Base-by-base conservation (phyloP, 768 basidiomycete genomes). In the Phylloporus arenicola region DNA sequence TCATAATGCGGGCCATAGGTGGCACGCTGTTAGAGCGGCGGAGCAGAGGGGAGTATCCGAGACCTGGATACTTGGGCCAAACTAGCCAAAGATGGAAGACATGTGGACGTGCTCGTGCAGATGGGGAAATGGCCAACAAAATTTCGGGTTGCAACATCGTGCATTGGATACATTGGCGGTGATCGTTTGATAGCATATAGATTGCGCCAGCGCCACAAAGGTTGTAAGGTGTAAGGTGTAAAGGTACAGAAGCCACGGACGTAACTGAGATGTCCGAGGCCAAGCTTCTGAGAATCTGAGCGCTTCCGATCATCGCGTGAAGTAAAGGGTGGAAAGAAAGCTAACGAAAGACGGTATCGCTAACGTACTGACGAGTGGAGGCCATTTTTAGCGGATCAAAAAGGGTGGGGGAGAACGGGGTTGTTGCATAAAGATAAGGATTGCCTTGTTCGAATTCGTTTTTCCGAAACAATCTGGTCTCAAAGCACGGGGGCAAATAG, bases 251-350 rank as follows among this genome's bases (percentile, higher is more conserved):
- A 66, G 67, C 52, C 55, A 66, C 67, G 65, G 65, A 62, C 56
- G 65, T 66, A 67, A 57, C 35, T 46, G 49, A 58, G 37, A 66
- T 69, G 65, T 69, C 65, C 65, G 65, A 69, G 63, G 65, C 17
- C 39, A 62, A 39, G 33, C 63, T 62, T 66, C 59, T 60, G 64
- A 54, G 66, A 59, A 65, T 61, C 57, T 51, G 52, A 56, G 47
- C 58, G 40, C 48, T 56, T 56, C 61, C 55, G 62, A 62, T 58
- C 43, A 59, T 55, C 59, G 52, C 54, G 55, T 55, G 55, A 61
- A 64, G 51, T 40, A 35, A 55, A 47, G 43, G 40, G 47, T 45
- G 50, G 43, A 46, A 46, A 19, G 38, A 48, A 47, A 47, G 43
- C 48, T 40, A 45, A 47, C 41, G 38, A 45, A 45, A 51, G 41